Evolutionary conservation across 73 alveolate genomes (phyloP), one percentile per base, ranked within the genome.

Genomic region (Paramecium sonneborni): DNA sequence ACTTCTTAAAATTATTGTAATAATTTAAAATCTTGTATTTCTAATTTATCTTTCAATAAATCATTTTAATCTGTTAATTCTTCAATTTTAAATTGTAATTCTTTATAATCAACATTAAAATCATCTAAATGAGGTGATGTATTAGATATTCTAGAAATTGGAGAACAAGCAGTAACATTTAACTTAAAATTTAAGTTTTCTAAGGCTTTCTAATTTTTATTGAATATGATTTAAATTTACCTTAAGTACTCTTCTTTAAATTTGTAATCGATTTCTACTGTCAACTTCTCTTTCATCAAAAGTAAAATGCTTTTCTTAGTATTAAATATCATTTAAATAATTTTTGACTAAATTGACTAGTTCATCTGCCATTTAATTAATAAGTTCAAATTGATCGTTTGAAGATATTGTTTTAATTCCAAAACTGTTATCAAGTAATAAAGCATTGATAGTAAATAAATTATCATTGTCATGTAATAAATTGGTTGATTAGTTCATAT

Each of bases 401-500:
- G 90, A 79, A 3, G 74, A 79, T 7, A 23, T 41, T 6, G 76
- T 43, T 79, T 44, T 39, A 18, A 8, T 3, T 1, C 72, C 35
- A 37, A 72, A 72, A 37, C 86, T 72, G 35, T 72, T 34, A 0
- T 79, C 41, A 18, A 79, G n/a, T n/a, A n/a, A n/a, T n/a, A n/a
- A n/a, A n/a, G n/a, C 56, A 11, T 24, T 18, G 15, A 79, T 43
- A 18, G 30, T 14, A 72, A 72, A 72, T 3, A 32, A 23, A 72
- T 37, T 72, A 9, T 72, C 57, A 37, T 72, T 72, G 21, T 79
- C 90, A 79, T 38, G 55, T 6, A 79, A 41, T 79, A 79, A 44
- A 79, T 79, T 79, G 8, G 90, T 79, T 9, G 90, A 79, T 79
- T 79, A 44, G 41, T 79, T 79, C 90, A 79, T 79, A 23, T 38